Conservation (phyloP, 2,329 filamentous ascomycete genomes). For the Aspergillus hortae region DNA sequence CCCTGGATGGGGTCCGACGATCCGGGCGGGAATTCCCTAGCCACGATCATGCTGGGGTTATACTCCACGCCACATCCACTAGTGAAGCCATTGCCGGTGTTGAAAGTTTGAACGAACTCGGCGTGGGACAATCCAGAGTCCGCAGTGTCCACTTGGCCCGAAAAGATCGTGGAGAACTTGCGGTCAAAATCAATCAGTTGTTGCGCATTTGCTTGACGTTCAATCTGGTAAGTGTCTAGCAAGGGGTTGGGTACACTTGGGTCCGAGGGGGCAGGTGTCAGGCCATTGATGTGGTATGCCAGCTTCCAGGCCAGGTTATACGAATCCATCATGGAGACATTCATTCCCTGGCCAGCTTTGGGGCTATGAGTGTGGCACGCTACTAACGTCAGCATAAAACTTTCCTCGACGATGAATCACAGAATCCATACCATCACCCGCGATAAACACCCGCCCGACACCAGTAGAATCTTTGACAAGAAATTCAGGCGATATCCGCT, state of each 20-base stretch:
- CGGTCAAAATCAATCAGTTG: constrained; percentile 37
- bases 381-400: constrained; percentile 8
- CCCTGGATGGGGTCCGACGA: constrained; percentile 16
- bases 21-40: constrained; percentile 12
- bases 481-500: constrained; percentile 51
- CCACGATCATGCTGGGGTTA: constrained; percentile 22
- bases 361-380: constrained; percentile 75
- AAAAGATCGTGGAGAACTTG: constrained; percentile 34
- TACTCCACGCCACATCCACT: constrained; percentile 37
- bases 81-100: constrained; percentile 31
- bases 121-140: constrained; percentile 27
- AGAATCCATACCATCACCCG: constrained; percentile 53
- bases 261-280: constrained; percentile 18
- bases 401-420: neutral
- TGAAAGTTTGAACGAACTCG: constrained; percentile 31
- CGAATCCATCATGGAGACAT: constrained; percentile 65
- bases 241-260: constrained; percentile 7
- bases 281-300: constrained; percentile 30
- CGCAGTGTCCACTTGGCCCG: constrained; percentile 26
- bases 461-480: constrained; percentile 61
- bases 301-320: constrained; percentile 41
- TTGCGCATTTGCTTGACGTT: constrained; percentile 31
- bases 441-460: constrained; percentile 67
- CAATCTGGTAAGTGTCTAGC: constrained; percentile 32
- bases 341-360: constrained; percentile 76